Percentiles rank a stretch among this genome's conserved stretches.
phyloP scores from a whole-genome alignment of 306 rosid genomes.

The Acacia acuminata region DNA sequence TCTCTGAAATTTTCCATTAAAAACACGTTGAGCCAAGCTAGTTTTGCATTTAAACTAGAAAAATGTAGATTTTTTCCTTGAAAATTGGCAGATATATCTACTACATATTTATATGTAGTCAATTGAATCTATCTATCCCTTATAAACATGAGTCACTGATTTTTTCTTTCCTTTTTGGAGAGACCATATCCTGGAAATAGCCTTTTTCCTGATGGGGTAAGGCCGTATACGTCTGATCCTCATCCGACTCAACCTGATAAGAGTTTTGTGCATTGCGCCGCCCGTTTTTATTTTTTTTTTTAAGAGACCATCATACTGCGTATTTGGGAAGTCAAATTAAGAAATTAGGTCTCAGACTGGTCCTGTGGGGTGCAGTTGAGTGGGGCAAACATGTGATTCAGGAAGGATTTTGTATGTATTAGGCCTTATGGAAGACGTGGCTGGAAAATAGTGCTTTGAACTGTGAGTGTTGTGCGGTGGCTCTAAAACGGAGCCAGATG shows the following conservation, averaged over 20 bases:
- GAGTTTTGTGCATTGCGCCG: too few species aligned
- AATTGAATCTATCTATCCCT: not conserved
- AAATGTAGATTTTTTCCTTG: not conserved
- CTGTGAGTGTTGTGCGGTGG: constrained; percentile 32
- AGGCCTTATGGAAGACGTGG: constrained; percentile 28
- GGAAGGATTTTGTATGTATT: constrained; percentile 28
- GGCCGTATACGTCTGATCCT: too few species aligned
- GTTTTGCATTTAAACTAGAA: not conserved
- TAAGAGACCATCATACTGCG: not conserved
- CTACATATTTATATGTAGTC: not conserved
- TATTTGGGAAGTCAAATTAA: not conserved
- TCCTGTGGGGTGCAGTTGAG: constrained; percentile 14
- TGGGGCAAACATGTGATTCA: constrained; percentile 42
- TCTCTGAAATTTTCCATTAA: not conserved
- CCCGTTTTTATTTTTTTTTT: too few species aligned
- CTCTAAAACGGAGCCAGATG: constrained; percentile 25
- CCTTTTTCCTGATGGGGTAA: too few species aligned
- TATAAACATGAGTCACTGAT: not conserved
- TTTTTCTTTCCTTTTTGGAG: not conserved
- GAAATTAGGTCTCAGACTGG: constrained; percentile 14
- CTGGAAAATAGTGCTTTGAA: constrained; percentile 24
- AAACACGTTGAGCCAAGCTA: not conserved
- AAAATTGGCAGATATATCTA: not conserved
- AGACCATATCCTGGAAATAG: not conserved
- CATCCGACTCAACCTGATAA: too few species aligned